Conservation (phyloP, 2,329 filamentous ascomycete genomes). For the Periconia sp. region DNA sequence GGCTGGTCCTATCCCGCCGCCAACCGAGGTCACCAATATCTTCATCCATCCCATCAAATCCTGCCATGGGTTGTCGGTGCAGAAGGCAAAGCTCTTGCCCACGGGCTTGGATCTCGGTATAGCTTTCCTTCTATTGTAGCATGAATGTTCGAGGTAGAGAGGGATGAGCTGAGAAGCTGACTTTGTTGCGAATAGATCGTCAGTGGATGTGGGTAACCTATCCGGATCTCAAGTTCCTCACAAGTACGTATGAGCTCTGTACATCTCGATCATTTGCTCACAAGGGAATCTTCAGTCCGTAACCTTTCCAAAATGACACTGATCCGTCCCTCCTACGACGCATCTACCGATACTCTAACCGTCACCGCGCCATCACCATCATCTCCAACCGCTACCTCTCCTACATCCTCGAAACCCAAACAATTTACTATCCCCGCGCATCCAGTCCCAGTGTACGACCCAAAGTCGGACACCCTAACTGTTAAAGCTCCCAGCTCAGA, state of each 20-base stretch:
- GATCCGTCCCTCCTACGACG: slow-evolving; percentile 57
- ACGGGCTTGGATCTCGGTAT: slow-evolving; percentile 59
- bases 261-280: neutral
- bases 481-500: slow-evolving; percentile 50
- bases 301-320: slow-evolving; percentile 64
- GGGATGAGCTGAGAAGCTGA: neutral
- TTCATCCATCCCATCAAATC: slow-evolving; percentile 68
- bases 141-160: too few species aligned
- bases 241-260: slow-evolving; percentile 40
- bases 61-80: slow-evolving; percentile 62
- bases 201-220: slow-evolving; percentile 68
- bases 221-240: slow-evolving; percentile 58
- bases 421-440: slow-evolving; percentile 57
- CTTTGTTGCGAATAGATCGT: slow-evolving; percentile 47
- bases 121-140: neutral
- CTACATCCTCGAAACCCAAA: slow-evolving; percentile 62
- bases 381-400: slow-evolving; percentile 52
- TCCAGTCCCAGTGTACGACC: slow-evolving; percentile 50
- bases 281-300: slow-evolving; percentile 44
- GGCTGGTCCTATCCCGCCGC: slow-evolving; percentile 33
- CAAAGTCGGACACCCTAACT: slow-evolving; percentile 49
- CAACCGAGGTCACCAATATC: slow-evolving; percentile 51
- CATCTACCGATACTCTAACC: slow-evolving; percentile 49
- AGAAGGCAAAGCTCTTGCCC: slow-evolving; percentile 53
- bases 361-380: slow-evolving; percentile 50